Evolutionary conservation across 2,329 filamentous ascomycete genomes (phyloP).

Genomic region (Penicillium psychrosexuale): DNA sequence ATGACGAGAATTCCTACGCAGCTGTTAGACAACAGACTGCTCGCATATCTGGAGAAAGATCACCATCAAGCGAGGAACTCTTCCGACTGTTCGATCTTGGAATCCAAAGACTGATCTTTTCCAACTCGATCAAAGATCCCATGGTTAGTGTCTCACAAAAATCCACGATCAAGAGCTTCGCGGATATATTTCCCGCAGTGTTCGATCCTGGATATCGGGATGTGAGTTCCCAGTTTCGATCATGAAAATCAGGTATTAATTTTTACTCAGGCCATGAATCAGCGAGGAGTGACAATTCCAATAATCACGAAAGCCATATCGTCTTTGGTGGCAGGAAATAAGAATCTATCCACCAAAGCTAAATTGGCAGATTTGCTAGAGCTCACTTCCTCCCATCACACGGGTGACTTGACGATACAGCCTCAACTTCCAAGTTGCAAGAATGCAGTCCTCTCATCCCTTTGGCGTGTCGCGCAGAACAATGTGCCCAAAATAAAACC

Average conservation of each 20-base stretch:
- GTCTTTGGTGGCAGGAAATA: slow-evolving; percentile 29
- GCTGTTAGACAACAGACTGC: background rate
- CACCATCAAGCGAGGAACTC: slow-evolving; percentile 1
- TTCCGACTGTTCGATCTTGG: slow-evolving; percentile 27
- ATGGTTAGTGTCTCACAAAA: slow-evolving; percentile 1
- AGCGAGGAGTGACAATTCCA: slow-evolving; percentile 35
- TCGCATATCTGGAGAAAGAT: background rate
- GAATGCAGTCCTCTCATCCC: slow-evolving; percentile 24
- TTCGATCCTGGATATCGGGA: slow-evolving; percentile 32
- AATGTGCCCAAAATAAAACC: slow-evolving; percentile 20
- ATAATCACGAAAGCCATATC: slow-evolving; percentile 35
- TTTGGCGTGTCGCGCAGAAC: slow-evolving; percentile 36
- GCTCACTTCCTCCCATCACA: background rate
- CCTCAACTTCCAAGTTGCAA: slow-evolving; percentile 8
- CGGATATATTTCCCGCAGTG: slow-evolving; percentile 27
- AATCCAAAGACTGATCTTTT: slow-evolving; percentile 22
- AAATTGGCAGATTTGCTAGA: slow-evolving; percentile 14
- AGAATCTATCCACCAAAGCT: slow-evolving; percentile 11
- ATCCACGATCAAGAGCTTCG: slow-evolving; percentile 16
- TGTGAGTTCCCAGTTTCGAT: slow-evolving; percentile 17
- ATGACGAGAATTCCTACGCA: background rate
- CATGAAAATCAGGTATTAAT: background rate
- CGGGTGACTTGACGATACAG: background rate
- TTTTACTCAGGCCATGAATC: slow-evolving; percentile 32
- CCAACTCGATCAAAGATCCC: slow-evolving; percentile 1